Conservation (phyloP, 805 yeast species). For the Metschnikowia aberdeeniae region DNA sequence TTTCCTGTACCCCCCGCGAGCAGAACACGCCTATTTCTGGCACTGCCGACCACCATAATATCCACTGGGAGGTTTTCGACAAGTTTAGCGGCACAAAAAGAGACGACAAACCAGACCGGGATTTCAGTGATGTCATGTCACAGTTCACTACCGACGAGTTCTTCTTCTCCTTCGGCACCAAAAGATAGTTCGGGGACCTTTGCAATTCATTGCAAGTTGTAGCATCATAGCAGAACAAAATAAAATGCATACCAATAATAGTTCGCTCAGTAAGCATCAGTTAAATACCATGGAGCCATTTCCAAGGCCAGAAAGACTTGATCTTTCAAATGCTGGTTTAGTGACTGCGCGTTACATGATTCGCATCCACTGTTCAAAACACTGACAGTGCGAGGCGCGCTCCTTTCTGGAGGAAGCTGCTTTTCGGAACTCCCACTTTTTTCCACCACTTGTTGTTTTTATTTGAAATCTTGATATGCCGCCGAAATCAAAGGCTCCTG, state of each 20-base stretch:
- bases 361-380: constrained; percentile 4
- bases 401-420: not conserved
- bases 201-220: not conserved
- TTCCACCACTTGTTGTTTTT: not conserved
- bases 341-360: not conserved
- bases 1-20: not conserved
- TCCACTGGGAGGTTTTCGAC: not conserved
- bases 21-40: not conserved
- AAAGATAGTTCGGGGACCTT: not conserved
- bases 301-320: not conserved
- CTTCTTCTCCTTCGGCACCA: constrained; percentile 9
- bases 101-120: not conserved
- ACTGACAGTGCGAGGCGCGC: constrained; percentile 5
- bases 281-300: not conserved
- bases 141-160: constrained; percentile 12
- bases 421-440: not conserved
- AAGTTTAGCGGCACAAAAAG: not conserved
- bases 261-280: no score
- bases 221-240: no score
- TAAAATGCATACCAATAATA: no score
- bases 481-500: constrained; percentile 12
- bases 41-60: not conserved
- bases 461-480: constrained; percentile 8
- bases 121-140: constrained; percentile 7
- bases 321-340: not conserved